A percentile compares a stretch with the other conserved stretches of the same genome.
phyloP scores from a whole-genome alignment of 768 basidiomycete species.

The Lactarius hengduanensis region DNA sequence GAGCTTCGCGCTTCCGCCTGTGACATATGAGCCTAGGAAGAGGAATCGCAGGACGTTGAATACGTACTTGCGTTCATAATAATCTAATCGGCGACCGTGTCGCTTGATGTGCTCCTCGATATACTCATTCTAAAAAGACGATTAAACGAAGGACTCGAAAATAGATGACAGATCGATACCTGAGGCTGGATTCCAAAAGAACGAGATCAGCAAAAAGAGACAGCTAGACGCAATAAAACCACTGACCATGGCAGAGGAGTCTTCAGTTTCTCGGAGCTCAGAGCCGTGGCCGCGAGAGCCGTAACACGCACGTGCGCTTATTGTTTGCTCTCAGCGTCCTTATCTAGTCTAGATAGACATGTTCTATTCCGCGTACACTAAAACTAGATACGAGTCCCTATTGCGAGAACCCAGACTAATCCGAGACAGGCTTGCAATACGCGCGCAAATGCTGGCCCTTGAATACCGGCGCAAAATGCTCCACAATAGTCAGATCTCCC shows the following conservation, averaged over 20 bases:
- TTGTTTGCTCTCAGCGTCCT: too few relatives aligned
- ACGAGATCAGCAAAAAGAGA: neutral
- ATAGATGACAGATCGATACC: constrained; percentile 40
- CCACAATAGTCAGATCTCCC: neutral
- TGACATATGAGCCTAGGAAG: constrained; percentile 15
- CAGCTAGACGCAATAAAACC: neutral
- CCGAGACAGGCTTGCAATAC: neutral
- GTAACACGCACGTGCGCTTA: neutral
- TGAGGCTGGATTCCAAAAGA: constrained; percentile 52
- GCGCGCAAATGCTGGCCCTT: neutral
- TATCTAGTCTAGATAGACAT: too few relatives aligned
- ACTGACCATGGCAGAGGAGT: constrained; percentile 22
- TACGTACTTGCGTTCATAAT: constrained; percentile 90
- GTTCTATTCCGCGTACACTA: too few relatives aligned
- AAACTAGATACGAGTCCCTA: neutral
- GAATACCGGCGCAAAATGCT: neutral
- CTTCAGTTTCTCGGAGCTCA: neutral
- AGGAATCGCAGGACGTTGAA: neutral
- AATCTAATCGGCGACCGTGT: constrained; percentile 93
- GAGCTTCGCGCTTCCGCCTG: constrained; percentile 82
- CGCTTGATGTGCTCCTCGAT: constrained; percentile 99
- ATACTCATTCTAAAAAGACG: constrained; percentile 82
- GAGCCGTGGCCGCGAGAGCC: neutral
- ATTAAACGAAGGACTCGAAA: neutral
- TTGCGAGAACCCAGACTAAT: neutral